Base-by-base conservation (phyloP, 306 rosid species). In the Sophora flavescens region DNA sequence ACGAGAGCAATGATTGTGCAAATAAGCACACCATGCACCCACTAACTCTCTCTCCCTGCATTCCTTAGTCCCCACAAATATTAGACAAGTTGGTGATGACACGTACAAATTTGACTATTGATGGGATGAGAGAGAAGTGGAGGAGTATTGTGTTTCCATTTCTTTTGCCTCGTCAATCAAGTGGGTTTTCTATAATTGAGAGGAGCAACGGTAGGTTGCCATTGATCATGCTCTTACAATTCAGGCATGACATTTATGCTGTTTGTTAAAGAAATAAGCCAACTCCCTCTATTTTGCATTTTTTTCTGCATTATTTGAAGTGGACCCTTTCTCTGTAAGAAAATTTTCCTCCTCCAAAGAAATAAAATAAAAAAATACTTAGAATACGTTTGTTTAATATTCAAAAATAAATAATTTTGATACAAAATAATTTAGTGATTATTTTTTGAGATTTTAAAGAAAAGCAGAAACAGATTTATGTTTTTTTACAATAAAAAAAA, bases 1-100 rank as follows among this genome's bases (percentile, higher is more conserved):
- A 91, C 93, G 94, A 87, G 97, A 87, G 88, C 89, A 91, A 91
- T 93, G 62, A 93, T 93, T 91, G 80, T 85, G 81, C 70, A 83
- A 85, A 87, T 88, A 87, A 86, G 80, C 79, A 74, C 90, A 90
- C 84, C 76, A 78, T 84, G 85, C 82, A 81, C 78, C 86, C 89
- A 76, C 84, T 86, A 71, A 32, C 75, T 48, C 81, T 52, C 64
- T 57, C 87, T 83, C 73, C 50, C 44, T 50, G 41, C 39, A 26
- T 14, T 17, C 44, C 44, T 60, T 60, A 7, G 13, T 17, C 75
- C 74, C 50, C 72, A 42, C 78, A 75, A 70, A 2, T 26, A 44
- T 76, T 76, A 75, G 68, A 70, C 77, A 68, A 53, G 59, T 42
- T 68, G 66, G 50, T 32, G 70, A 36, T 3, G 51, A 28, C 60